Evolutionary conservation across 352 stramenopile genomes (phyloP).

Genomic region (Plasmopara viticola): DNA sequence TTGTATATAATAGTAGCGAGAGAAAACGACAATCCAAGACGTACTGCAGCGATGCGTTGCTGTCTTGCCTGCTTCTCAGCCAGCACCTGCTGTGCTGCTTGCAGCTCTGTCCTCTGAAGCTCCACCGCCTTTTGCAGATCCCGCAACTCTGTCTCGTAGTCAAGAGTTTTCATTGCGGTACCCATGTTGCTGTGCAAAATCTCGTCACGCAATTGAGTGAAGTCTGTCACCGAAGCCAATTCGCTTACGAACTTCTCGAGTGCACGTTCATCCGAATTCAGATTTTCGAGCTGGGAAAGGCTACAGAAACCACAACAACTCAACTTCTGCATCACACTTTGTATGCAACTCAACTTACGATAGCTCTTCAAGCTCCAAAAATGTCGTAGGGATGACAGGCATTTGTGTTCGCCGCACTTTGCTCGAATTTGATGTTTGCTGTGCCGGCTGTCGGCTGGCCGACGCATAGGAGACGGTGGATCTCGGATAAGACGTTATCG

Average conservation of each 20-base stretch:
- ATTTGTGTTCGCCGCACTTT: no score
- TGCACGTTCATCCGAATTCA: no score
- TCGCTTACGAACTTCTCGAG: no score
- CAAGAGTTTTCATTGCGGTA: conserved; percentile 62
- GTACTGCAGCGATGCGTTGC: conserved; percentile 60
- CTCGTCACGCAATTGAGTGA: no score
- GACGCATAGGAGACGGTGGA: conserved; percentile 27
- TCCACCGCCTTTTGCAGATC: conserved; percentile 49
- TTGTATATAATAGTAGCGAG: no score
- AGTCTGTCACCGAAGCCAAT: no score
- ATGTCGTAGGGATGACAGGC: conserved; percentile 64
- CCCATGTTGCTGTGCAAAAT: no score
- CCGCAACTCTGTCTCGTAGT: conserved; percentile 44
- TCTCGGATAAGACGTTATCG: conserved; percentile 19
- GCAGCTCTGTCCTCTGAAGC: conserved; percentile 38
- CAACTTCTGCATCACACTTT: conserved; percentile 3
- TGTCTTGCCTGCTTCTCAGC: conserved; percentile 67
- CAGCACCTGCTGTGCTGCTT: conserved; percentile 44
- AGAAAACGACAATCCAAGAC: no score
- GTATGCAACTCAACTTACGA: conserved; percentile 44
- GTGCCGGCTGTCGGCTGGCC: conserved; percentile 9
- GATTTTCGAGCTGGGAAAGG: conserved; percentile 53
- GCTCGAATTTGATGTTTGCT: conserved; percentile 29
- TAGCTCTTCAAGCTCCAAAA: conserved; percentile 69
- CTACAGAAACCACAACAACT: conserved; percentile 10